phyloP scores from a whole-genome alignment of 306 rosid species.

The Vachellia pachyceras region DNA sequence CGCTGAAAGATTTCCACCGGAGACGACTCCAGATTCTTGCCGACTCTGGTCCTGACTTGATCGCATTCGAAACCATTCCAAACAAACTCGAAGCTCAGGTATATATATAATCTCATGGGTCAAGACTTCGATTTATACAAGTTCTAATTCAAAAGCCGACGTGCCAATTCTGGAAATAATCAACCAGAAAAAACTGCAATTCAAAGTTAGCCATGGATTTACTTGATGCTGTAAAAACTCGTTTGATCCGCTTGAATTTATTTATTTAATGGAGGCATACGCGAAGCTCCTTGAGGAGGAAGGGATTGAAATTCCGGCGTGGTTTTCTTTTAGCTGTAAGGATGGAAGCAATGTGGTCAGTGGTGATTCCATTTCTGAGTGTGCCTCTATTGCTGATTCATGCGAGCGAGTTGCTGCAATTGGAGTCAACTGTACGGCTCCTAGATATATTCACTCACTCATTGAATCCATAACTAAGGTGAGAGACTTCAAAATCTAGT shows the following conservation, averaged over 20 bases:
- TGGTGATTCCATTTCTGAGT: constrained; percentile 75
- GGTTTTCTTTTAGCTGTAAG: constrained; percentile 84
- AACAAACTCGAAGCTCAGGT: constrained; percentile 69
- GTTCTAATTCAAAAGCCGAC: neutral
- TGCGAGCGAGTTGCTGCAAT: constrained; percentile 72
- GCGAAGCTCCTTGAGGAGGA: constrained; percentile 80
- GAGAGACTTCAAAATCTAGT: neutral
- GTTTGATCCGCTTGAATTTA: constrained; percentile 10
- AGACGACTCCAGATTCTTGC: constrained; percentile 62
- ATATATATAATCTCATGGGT: neutral
- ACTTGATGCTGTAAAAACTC: neutral
- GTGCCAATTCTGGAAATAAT: neutral
- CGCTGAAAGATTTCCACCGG: constrained; percentile 65
- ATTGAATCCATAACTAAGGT: constrained; percentile 68
- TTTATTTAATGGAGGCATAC: constrained; percentile 61
- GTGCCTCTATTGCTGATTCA: constrained; percentile 76
- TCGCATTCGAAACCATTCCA: constrained; percentile 68
- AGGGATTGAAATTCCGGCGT: constrained; percentile 76
- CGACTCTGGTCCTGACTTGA: constrained; percentile 56
- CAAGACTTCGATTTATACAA: neutral
- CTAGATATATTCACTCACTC: constrained; percentile 74
- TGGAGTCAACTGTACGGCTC: constrained; percentile 90
- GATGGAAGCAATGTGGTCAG: constrained; percentile 74
- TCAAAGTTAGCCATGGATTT: neutral
- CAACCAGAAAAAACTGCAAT: neutral